A percentile compares a stretch with the other conserved stretches of the same genome.
Evolutionary conservation across 345 rosid species (phyloP).

Genomic region (Fremontodendron californicum): DNA sequence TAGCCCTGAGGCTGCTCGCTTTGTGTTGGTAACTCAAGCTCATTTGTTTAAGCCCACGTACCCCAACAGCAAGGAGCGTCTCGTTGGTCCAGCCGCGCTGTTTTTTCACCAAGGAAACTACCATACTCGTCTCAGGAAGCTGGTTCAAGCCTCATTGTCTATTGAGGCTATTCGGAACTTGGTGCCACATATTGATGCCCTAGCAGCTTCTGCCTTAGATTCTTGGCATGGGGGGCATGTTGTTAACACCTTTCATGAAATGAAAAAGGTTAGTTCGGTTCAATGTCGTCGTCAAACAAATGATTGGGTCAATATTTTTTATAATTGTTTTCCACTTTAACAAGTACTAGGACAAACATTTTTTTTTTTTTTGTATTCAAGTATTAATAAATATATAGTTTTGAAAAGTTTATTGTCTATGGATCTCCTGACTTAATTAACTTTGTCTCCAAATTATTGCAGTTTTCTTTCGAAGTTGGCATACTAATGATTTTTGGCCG

Average conservation of each 20-base stretch:
- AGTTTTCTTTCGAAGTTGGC: slow-evolving; percentile 90
- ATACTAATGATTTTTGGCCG: slow-evolving; percentile 64
- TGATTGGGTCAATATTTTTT: slow-evolving; percentile 3
- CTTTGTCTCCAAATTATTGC: slow-evolving; percentile 14
- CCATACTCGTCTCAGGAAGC: slow-evolving; percentile 61
- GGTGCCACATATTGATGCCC: slow-evolving; percentile 52
- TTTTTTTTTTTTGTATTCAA: background rate
- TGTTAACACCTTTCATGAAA: slow-evolving; percentile 69
- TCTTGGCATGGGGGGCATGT: slow-evolving; percentile 48
- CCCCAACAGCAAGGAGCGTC: slow-evolving; percentile 83
- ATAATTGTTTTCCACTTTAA: background rate
- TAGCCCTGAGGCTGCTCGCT: slow-evolving; percentile 81
- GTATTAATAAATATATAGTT: background rate
- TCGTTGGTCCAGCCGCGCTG: slow-evolving; percentile 77
- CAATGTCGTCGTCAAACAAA: background rate
- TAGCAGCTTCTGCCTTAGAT: slow-evolving; percentile 46
- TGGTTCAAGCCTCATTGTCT: slow-evolving; percentile 62
- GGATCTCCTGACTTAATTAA: background rate
- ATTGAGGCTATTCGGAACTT: slow-evolving; percentile 49
- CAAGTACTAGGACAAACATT: background rate
- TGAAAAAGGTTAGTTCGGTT: slow-evolving; percentile 60
- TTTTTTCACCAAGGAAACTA: slow-evolving; percentile 89
- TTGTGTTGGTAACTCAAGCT: slow-evolving; percentile 63
- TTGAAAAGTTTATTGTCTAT: background rate
- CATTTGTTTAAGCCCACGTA: slow-evolving; percentile 87